Conservation (phyloP, 2,329 filamentous ascomycete genomes). For the Cercospora sojina region DNA sequence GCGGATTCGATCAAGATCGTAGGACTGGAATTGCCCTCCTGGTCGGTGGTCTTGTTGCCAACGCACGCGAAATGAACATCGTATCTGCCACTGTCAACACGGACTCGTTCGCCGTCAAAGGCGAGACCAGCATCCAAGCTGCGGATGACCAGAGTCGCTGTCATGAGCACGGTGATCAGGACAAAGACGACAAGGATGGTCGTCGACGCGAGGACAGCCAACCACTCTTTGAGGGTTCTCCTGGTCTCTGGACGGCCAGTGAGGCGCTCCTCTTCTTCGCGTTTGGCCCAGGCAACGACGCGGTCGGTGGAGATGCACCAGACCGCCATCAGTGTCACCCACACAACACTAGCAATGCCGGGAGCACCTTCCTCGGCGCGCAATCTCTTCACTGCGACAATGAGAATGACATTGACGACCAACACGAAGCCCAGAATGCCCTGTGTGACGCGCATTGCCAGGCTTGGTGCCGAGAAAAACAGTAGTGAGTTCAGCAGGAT, state of each 20-base stretch:
- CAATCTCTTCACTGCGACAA: slow-evolving; percentile 70
- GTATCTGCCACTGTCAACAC: slow-evolving; percentile 82
- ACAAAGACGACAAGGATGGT: slow-evolving; percentile 68
- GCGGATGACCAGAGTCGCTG: slow-evolving; percentile 74
- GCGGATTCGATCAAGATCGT: slow-evolving; percentile 86
- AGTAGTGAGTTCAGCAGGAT: slow-evolving; percentile 74
- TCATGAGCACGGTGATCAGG: slow-evolving; percentile 69
- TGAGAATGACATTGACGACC: slow-evolving; percentile 73
- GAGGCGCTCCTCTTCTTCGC: slow-evolving; percentile 85
- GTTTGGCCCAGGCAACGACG: slow-evolving; percentile 86
- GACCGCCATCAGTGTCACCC: slow-evolving; percentile 74
- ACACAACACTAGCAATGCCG: slow-evolving; percentile 80
- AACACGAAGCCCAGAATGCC: slow-evolving; percentile 66
- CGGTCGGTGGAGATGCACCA: slow-evolving; percentile 80
- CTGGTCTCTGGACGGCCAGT: slow-evolving; percentile 86
- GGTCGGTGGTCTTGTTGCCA: slow-evolving; percentile 63
- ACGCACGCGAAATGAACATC: slow-evolving; percentile 81
- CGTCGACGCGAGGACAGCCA: slow-evolving; percentile 72
- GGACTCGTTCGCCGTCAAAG: slow-evolving; percentile 71
- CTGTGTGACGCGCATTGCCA: slow-evolving; percentile 71
- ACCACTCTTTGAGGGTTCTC: slow-evolving; percentile 79
- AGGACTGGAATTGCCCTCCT: slow-evolving; percentile 57
- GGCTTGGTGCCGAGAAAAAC: slow-evolving; percentile 85
- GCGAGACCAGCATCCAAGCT: slow-evolving; percentile 73
- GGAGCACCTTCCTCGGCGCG: slow-evolving; percentile 87